These are phyloP conservation scores for Globisporangium spinosum DNA, from an alignment of 352 stramenopile species.

Conservation along the genomic window DNA sequence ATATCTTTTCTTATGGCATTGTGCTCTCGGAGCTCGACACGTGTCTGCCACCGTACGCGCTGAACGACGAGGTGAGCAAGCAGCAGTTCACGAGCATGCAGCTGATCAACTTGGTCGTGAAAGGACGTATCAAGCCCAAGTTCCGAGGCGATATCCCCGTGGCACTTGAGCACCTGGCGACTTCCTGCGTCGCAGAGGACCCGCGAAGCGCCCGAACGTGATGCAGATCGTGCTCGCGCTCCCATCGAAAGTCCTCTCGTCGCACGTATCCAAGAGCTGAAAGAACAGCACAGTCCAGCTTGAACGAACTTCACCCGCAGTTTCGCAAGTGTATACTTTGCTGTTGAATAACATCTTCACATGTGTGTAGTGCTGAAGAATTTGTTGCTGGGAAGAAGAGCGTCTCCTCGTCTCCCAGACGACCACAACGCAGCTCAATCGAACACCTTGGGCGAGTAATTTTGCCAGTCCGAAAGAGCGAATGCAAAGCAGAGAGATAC, in stretches of 20 bases:
- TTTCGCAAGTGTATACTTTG: no score
- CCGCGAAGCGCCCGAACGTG: slow-evolving; percentile 21
- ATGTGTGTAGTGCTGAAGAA: no score
- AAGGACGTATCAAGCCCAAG: slow-evolving; percentile 20
- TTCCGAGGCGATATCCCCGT: slow-evolving; percentile 18
- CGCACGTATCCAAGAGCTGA: slow-evolving; percentile 12
- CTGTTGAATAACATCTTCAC: no score
- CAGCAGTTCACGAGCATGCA: slow-evolving; percentile 28
- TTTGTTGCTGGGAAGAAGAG: no score
- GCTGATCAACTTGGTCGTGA: slow-evolving; percentile 27
- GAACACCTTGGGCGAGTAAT: no score
- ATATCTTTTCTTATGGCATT: slow-evolving; percentile 37
- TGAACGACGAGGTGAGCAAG: slow-evolving; percentile 22
- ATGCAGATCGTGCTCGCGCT: slow-evolving; percentile 23
- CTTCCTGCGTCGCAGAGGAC: slow-evolving; percentile 14
- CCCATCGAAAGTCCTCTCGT: slow-evolving; percentile 16
- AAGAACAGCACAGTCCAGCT: not conserved
- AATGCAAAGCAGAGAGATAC: no score
- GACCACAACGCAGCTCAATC: no score
- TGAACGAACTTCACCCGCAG: no score
- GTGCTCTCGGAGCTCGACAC: slow-evolving; percentile 37
- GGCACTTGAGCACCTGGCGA: slow-evolving; percentile 17
- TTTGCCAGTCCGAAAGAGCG: no score
- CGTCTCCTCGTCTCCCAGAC: no score
- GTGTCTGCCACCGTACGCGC: slow-evolving; percentile 31